Evolutionary conservation across 1,284 basidiomycete species (phyloP), one percentile per base, ranked within the genome.

Genomic region (Ganoderma boninense): DNA sequence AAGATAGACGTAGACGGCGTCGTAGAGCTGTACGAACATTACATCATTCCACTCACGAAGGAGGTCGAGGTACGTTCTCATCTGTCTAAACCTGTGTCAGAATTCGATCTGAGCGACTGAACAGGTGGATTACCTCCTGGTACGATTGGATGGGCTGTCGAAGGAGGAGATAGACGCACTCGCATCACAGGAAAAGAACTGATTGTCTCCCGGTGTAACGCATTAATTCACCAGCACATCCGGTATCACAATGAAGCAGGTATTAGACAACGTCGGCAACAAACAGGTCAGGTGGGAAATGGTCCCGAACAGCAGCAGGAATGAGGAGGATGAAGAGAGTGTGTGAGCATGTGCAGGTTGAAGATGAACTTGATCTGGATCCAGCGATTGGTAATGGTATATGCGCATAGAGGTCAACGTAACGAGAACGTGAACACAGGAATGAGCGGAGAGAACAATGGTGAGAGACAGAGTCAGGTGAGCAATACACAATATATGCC

Each of bases 31-130:
- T 99, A 99, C 81, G 90, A 97, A 79, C 93, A 93, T 76, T 97
- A 94, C 79, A 96, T 99, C 74, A 99, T 99, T 69, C 98, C 98
- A 6, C 81, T 99, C 74, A 99, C 98, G 6, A 99, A 97, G 82
- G 96, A 97, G 78, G 96, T 99, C 64, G 98, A 99, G 93, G 97
- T 97, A 78, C 69, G 92, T 68, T 29, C 32, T 52, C 49, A 52
- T 13, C 13, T 23, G 2, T 13, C 38, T n/a, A 7, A n/a, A 8
- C 38, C 23, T 62, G 46, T 7, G 16, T 59, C 16, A 14, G 13
- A 32, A 56, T 13, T 16, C 26, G 11, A 2, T 44, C 40, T 49
- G 62, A 67, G 63, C 16, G 44, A 18, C 44, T 13, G 18, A 29
- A 2, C 20, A 98, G 96, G 95, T 98, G 57, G 95, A 98, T 67